Percentiles rank a stretch among this genome's conserved stretches.
Evolutionary conservation across 2,329 filamentous ascomycete species (phyloP).

Genomic region (Talaromyces sp.): DNA sequence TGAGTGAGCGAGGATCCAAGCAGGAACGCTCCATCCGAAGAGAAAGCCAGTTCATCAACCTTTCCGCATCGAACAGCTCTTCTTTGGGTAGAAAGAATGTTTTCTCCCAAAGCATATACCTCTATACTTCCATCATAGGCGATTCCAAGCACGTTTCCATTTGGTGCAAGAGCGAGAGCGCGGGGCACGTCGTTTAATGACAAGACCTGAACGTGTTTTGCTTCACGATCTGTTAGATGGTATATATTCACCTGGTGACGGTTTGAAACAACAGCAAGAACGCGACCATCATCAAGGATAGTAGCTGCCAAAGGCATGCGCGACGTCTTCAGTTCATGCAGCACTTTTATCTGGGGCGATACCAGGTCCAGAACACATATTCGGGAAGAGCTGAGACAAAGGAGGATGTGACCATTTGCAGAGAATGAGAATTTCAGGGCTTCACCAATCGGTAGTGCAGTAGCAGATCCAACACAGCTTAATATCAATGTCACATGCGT

Average conservation of each 20-base stretch:
- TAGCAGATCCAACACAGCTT: conserved; percentile 76
- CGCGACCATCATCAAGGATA: conserved; percentile 69
- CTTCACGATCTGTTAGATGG: conserved; percentile 59
- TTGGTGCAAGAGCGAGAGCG: conserved; percentile 74
- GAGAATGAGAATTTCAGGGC: conserved; percentile 81
- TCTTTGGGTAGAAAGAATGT: conserved; percentile 59
- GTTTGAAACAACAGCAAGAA: conserved; percentile 73
- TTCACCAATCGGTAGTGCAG: conserved; percentile 72
- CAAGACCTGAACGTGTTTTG: conserved; percentile 67
- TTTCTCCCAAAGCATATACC: conserved; percentile 67
- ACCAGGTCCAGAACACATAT: conserved; percentile 72
- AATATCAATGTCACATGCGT: conserved; percentile 76
- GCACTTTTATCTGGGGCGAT: conserved; percentile 55
- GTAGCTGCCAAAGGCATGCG: conserved; percentile 71
- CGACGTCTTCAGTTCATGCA: conserved; percentile 73
- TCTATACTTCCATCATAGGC: conserved; percentile 88
- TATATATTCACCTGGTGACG: conserved; percentile 87
- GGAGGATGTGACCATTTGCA: conserved; percentile 64
- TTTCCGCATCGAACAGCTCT: conserved; percentile 73
- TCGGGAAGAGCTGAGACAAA: conserved; percentile 79
- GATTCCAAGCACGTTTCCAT: conserved; percentile 73
- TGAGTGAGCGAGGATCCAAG: conserved; percentile 67
- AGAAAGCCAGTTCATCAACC: conserved; percentile 70
- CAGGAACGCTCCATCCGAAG: conserved; percentile 70
- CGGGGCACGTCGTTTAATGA: conserved; percentile 72